Evolutionary conservation across 371 early-diverging fungal genomes (phyloP), one percentile per base, ranked within the genome.

Genomic region (Funneliformis caledonium): DNA sequence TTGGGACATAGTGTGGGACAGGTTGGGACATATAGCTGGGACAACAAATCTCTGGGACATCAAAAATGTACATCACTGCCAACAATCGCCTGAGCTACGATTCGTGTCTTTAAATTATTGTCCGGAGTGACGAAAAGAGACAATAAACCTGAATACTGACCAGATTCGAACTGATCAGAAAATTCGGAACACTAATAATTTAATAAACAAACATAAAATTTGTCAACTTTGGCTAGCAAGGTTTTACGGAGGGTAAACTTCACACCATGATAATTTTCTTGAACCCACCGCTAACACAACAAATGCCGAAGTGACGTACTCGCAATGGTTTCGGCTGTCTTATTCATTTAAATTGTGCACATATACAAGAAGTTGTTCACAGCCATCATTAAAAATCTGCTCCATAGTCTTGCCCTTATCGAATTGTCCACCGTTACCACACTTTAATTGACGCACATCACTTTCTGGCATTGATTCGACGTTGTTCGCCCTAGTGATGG

Each of bases 401-500:
- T 65, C 33, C 22, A 65, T 65, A 31, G 67, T 65, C 33, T 65
- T 65, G 33, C 67, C 42, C 33, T 65, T 65, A 33, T 65, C 67
- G 14, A 65, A 65, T 65, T 65, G 22, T 33, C 37, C 67, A 11
- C 4, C 22, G 37, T 31, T 65, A 65, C 67, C 37, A 37, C 67
- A 65, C 33, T 65, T 65, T 31, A 33, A 37, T 31, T 65, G 67
- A 10, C 67, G 67, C 6, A 65, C 14, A 22, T 65, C 67, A 22
- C 33, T 33, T 65, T 65, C 33, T 33, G 67, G 37, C 67, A 65
- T 65, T 37, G 22, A 14, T 65, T 65, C 67, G 22, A 65, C 37
- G 31, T 65, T 65, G 22, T 65, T 65, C 14, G 42, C 67, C 33
- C 14, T 26, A 26, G 26, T 0, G 26, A 26, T 26, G 26, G 26